phyloP scores from a whole-genome alignment of 2,329 filamentous ascomycete genomes.

The Penicillium hesseltinei region DNA sequence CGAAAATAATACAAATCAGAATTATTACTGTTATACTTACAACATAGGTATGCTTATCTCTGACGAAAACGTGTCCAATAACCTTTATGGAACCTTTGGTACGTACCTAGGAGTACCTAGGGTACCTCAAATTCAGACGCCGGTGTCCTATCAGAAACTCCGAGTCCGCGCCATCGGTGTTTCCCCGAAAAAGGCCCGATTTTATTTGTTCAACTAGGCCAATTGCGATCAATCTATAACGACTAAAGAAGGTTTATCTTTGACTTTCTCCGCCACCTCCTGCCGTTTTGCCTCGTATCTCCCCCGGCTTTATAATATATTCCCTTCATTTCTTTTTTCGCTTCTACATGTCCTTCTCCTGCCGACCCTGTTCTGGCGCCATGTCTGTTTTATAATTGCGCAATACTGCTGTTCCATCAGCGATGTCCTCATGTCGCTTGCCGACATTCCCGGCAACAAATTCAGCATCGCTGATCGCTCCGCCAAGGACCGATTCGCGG shows the following conservation, averaged over 20 bases:
- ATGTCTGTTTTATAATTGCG: not conserved
- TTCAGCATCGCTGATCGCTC: constrained; percentile 15
- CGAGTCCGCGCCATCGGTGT: not conserved
- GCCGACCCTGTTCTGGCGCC: not conserved
- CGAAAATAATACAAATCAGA: not conserved
- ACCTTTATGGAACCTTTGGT: not conserved
- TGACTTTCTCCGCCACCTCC: constrained; percentile 11
- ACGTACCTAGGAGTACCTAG: not conserved
- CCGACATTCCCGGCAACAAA: constrained; percentile 12
- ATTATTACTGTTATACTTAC: not conserved
- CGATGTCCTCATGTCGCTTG: constrained; percentile 24
- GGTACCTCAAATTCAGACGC: not conserved
- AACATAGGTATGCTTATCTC: not conserved
- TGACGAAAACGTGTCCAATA: not conserved
- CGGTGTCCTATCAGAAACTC: constrained; percentile 1
- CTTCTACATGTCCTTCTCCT: not conserved
- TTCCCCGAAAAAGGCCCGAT: not conserved
- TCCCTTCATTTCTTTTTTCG: not conserved
- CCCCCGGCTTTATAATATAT: not conserved
- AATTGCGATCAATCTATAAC: constrained; percentile 8
- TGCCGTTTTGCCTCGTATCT: constrained; percentile 5
- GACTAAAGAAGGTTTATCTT: constrained; percentile 5
- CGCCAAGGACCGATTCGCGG: constrained; percentile 6
- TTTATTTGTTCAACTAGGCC: not conserved
- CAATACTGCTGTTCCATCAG: not conserved